Conservation (phyloP, 1,284 basidiomycete genomes). For the Pholiota adiposa region DNA sequence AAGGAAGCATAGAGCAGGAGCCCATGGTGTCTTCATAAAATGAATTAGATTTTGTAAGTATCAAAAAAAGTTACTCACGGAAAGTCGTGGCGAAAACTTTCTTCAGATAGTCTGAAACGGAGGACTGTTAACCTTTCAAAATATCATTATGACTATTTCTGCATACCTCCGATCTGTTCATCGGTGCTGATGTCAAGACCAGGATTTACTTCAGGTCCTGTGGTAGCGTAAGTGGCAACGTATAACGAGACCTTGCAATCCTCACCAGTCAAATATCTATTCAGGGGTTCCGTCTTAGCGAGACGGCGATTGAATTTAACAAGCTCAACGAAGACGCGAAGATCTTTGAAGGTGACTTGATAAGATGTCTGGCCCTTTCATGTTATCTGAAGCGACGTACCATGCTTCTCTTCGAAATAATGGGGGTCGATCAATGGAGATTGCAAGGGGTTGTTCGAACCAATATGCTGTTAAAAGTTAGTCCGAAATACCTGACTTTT, state of each 20-base stretch:
- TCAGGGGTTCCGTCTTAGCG: slow-evolving; percentile 1
- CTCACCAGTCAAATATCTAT: neutral
- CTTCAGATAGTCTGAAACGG: slow-evolving; percentile 8
- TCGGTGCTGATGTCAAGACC: slow-evolving; percentile 4
- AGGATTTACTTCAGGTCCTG: slow-evolving; percentile 5
- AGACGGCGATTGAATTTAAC: slow-evolving; percentile 11
- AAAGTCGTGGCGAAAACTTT: neutral
- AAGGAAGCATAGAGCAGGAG: slow-evolving; percentile 10
- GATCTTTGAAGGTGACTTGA: neutral
- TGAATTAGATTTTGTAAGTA: neutral
- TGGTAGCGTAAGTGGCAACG: too few species aligned
- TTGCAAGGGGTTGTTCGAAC: slow-evolving; percentile 2
- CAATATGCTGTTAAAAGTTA: slow-evolving; percentile 2
- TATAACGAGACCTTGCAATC: neutral
- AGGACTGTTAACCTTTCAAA: too few species aligned
- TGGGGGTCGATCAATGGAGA: slow-evolving; percentile 11
- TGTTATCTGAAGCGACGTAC: too few species aligned
- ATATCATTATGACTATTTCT: neutral
- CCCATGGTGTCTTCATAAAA: slow-evolving; percentile 6
- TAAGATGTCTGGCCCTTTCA: too few species aligned
- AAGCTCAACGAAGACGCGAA: slow-evolving; percentile 3
- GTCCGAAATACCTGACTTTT: too few species aligned
- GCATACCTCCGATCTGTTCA: slow-evolving; percentile 10
- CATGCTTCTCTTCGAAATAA: slow-evolving; percentile 12
- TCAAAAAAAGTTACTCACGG: neutral